Evolutionary conservation across 2,329 filamentous ascomycete species (phyloP), one percentile per base, ranked within the genome.

Genomic region (Penicillium nordicum): DNA sequence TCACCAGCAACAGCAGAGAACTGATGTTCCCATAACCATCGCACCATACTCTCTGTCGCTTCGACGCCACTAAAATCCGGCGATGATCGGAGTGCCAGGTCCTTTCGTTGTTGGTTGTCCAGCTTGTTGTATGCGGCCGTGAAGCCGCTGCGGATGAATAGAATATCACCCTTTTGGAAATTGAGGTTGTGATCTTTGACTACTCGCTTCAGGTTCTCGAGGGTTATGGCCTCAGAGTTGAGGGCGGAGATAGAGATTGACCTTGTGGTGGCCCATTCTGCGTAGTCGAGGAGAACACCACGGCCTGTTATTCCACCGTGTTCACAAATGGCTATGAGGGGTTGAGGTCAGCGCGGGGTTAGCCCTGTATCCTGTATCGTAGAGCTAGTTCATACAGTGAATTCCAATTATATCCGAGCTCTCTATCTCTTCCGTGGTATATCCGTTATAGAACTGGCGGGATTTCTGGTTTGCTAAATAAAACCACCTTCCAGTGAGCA

Each of bases 21-120:
- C 38, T 71, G 66, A 21, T 69, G 63, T 6, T 73, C 65, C 71
- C 72, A 74, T 29, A 74, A 53, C 72, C 71, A 74, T 23, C 65
- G 50, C 11, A 74, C 55, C 40, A 71, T 66, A 5, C 61, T 57
- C 37, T 73, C 71, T 2, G 67, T 68, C 21, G 72, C 69, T 55
- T 74, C 71, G 2, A 74, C 69, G 4, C 72, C 72, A 43, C 63
- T 70, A 29, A 68, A 68, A 36, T 65, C 61, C 0, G 64, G 61
- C 6, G 55, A 57, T 34, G 61, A 25, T 8, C 67, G 65, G 27
- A 61, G 53, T 1, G 63, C 41, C 11, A 65, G 43, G 8, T 60
- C 60, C 34, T 50, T 53, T 7, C 58, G 55, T 25, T 64, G 49
- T 38, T 62, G 49, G 4, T 59, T 54, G 23, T 49, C 55, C 16